Evolutionary conservation across 208 protist genomes (phyloP).

Genomic region (Jaenimonas drosophilae): DNA sequence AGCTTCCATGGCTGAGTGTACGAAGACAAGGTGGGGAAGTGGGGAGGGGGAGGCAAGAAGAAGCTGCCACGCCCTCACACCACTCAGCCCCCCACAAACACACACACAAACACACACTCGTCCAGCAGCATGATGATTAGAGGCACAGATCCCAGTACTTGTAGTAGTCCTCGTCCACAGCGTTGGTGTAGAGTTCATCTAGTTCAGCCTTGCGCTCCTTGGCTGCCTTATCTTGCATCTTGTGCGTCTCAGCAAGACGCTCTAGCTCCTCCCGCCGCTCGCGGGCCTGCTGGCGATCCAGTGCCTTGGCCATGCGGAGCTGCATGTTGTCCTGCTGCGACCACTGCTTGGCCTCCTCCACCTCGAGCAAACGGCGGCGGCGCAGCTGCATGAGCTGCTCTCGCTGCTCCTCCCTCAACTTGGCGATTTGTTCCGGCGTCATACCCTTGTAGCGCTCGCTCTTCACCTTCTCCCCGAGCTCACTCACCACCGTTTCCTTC

Average conservation of each 20-base stretch:
- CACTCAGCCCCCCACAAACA: not conserved
- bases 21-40: no score
- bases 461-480: slow-evolving; percentile 64
- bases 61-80: no score
- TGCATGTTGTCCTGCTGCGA: slow-evolving; percentile 83
- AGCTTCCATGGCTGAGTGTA: no score
- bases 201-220: slow-evolving; percentile 36
- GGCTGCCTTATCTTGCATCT: slow-evolving; percentile 45
- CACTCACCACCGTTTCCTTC: slow-evolving; percentile 57
- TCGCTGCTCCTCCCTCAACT: slow-evolving; percentile 55
- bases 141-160: slow-evolving; percentile 83
- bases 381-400: slow-evolving; percentile 71
- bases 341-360: slow-evolving; percentile 84
- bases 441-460: slow-evolving; percentile 79
- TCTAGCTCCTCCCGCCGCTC: slow-evolving; percentile 65
- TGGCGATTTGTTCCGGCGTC: slow-evolving; percentile 30
- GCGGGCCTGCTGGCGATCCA: slow-evolving; percentile 78
- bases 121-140: no score
- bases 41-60: no score
- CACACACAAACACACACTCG: not conserved
- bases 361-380: slow-evolving; percentile 72
- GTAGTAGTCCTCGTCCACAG: slow-evolving; percentile 88
- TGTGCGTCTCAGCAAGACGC: slow-evolving; percentile 47
- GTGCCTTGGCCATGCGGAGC: slow-evolving; percentile 74
- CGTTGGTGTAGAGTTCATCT: slow-evolving; percentile 79